Evolutionary conservation across 352 stramenopile genomes (phyloP), one percentile per base, ranked within the genome.

Genomic region (Phytophthora constricta): DNA sequence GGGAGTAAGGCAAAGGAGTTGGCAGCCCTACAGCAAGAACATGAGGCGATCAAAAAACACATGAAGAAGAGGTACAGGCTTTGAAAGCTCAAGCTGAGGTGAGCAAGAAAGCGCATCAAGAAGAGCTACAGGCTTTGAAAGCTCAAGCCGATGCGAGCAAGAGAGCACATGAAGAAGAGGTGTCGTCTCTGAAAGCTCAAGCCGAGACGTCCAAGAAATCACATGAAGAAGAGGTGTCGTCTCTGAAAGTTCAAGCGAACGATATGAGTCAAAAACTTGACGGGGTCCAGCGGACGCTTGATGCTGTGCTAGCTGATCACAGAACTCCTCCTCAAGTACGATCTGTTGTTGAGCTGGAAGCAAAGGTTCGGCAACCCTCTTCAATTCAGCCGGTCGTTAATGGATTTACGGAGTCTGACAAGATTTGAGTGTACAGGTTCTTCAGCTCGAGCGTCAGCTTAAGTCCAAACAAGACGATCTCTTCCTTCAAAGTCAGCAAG

Each of bases 311-410:
- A 1, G 51, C 27, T 9, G 65, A 69, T 11, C 50, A 56, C 19
- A 68, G 49, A 23, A 26, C 34, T 11, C 55, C 60, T 19, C 37
- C 19, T 16, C 56, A 74, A 68, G 51, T 68, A 28, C 55, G 57
- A 17, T 55, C 17, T 22, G 26, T 72, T 13, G 41, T 47, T 14
- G 70, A 74, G 4, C 53, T 77, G 23, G 23, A 65, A 3, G 42
- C 43, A 11, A 52, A 62, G 65, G 70, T 78, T 63, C 43, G 41
- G 14, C 9, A 47, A 3, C 41, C 7, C 9, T 17, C 9, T 19
- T 5, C 10, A 16, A 42, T 19, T 4, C 34, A 42, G n/a, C 31
- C 31, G 31, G 13, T 58, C 10, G n/a, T 54, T n/a, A n/a, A n/a
- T n/a, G n/a, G n/a, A n/a, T n/a, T n/a, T n/a, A n/a, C n/a, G n/a